phyloP scores from a whole-genome alignment of 768 basidiomycete genomes.

The Amanita polypyramis region DNA sequence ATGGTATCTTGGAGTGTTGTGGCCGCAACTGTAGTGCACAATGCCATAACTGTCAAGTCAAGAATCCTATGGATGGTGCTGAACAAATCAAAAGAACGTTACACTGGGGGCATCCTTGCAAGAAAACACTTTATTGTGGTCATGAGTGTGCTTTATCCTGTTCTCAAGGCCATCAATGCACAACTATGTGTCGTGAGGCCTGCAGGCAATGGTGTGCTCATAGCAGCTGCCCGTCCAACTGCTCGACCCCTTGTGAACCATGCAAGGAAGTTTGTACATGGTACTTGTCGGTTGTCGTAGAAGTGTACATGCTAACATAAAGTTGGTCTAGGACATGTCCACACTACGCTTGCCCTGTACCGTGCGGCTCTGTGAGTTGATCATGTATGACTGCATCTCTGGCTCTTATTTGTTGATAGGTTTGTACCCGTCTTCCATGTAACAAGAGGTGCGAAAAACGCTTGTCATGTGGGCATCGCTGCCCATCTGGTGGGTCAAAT shows the following conservation, averaged over 20 bases:
- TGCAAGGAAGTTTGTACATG: constrained; percentile 56
- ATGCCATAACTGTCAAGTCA: constrained; percentile 39
- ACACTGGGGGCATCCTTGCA: constrained; percentile 40
- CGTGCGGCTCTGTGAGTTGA: constrained; percentile 55
- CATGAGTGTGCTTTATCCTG: constrained; percentile 43
- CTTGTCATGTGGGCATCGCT: constrained; percentile 51
- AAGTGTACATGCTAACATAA: background rate
- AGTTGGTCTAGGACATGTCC: constrained; percentile 33
- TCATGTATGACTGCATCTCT: background rate
- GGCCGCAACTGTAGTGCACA: constrained; percentile 33
- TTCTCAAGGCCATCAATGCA: constrained; percentile 38
- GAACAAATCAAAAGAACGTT: constrained; percentile 16
- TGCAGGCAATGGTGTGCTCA: constrained; percentile 51
- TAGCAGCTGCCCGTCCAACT: constrained; percentile 33
- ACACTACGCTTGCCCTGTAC: constrained; percentile 46
- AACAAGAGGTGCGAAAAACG: constrained; percentile 38
- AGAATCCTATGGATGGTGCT: constrained; percentile 11
- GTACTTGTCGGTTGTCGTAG: constrained; percentile 13
- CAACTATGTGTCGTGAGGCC: constrained; percentile 28
- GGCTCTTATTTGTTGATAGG: constrained; percentile 21
- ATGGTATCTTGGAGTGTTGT: constrained; percentile 39
- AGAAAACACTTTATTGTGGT: constrained; percentile 41
- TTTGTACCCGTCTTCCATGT: constrained; percentile 58
- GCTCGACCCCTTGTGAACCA: constrained; percentile 47
- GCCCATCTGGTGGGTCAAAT: constrained; percentile 46